These are phyloP conservation scores for Ophiorrhiza pumila DNA, from an alignment of 257 asterid species.

Conservation along the genomic window DNA sequence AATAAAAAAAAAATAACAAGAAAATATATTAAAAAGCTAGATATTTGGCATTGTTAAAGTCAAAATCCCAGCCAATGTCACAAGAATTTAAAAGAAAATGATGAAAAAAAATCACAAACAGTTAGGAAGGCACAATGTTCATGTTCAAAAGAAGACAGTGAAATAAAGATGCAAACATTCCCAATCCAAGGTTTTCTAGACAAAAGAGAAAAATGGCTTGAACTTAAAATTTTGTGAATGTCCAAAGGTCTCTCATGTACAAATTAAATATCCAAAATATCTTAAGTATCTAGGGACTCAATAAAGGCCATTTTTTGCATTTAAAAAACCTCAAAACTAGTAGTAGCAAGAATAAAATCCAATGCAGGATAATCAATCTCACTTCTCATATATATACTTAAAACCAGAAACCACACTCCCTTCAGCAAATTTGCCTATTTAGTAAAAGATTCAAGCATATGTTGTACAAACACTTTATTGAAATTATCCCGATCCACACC, in stretches of 20 bases:
- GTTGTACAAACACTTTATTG: conserved; percentile 74
- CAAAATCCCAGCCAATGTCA: too few species aligned
- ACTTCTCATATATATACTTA: not conserved
- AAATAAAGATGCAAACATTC: too few species aligned
- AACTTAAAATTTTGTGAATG: too few species aligned
- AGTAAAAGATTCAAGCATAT: conserved; percentile 79
- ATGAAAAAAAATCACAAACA: too few species aligned
- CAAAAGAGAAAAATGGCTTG: too few species aligned
- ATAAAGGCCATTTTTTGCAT: not conserved
- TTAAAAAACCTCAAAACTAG: not conserved
- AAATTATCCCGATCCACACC: conserved; percentile 68
- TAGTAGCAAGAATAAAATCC: not conserved
- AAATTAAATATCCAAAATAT: not conserved
- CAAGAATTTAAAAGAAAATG: too few species aligned
- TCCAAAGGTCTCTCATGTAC: not conserved
- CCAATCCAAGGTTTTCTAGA: too few species aligned
- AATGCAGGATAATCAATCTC: not conserved
- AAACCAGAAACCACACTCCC: not conserved
- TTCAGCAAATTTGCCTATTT: conserved; percentile 58
- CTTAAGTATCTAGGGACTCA: not conserved
- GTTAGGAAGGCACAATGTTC: too few species aligned
- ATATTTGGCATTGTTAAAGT: too few species aligned
- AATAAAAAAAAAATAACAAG: too few species aligned
- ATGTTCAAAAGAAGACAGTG: too few species aligned
- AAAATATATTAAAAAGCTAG: too few species aligned